These are phyloP conservation scores for Huntiella abstrusa DNA, from an alignment of 2,329 filamentous ascomycete genomes.

Conservation along the genomic window DNA sequence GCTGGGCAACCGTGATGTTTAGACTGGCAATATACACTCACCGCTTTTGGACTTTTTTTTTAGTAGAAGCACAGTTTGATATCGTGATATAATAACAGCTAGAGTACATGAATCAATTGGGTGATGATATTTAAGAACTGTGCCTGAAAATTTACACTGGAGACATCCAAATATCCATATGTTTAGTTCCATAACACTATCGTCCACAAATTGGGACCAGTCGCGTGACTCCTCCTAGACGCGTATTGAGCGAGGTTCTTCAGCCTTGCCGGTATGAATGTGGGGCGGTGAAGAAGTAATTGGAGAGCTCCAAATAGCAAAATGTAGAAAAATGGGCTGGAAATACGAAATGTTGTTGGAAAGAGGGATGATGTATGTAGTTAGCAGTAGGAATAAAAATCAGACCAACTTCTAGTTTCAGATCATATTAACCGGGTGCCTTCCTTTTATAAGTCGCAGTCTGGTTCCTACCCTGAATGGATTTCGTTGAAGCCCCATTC, in stretches of 20 bases:
- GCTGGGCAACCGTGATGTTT: constrained; percentile 1
- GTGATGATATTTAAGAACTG: no score
- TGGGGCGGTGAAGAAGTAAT: constrained; percentile 5
- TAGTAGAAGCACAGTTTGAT: neutral
- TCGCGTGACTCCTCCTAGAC: constrained; percentile 5
- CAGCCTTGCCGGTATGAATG: constrained; percentile 3
- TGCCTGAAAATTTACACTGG: neutral
- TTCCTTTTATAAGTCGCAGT: neutral
- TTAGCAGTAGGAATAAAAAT: no score
- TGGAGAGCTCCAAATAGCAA: no score
- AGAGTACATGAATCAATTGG: no score
- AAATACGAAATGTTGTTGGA: no score
- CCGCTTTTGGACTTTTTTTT: constrained; percentile 5
- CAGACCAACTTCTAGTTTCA: no score
- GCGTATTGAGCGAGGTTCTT: neutral
- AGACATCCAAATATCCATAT: neutral
- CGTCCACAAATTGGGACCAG: neutral
- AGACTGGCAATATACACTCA: constrained; percentile 2
- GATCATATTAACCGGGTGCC: neutral
- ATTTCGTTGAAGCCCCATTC: constrained; percentile 3
- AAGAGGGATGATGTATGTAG: no score
- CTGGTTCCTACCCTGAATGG: neutral
- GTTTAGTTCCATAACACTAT: neutral
- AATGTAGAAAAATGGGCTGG: no score
- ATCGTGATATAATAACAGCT: no score